Conservation (phyloP, 345 rosid species). For the Turritis glabra region DNA sequence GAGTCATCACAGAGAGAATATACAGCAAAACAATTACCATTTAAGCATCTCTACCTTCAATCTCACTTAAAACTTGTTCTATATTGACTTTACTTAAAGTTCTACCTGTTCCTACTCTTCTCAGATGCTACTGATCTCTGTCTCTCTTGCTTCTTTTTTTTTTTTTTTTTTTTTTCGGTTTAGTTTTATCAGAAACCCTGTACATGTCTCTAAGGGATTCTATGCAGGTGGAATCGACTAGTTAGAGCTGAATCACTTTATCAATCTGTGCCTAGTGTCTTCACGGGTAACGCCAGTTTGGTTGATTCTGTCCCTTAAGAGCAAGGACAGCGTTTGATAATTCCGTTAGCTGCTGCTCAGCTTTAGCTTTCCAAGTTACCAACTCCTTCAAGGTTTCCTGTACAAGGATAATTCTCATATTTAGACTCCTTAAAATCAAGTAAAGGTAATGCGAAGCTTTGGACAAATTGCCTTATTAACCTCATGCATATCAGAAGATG, state of each 20-base stretch:
- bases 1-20: conserved; percentile 27
- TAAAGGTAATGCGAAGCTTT: neutral
- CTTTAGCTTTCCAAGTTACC: conserved; percentile 73
- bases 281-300: conserved; percentile 20
- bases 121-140: conserved; percentile 25
- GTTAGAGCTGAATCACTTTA: conserved; percentile 9
- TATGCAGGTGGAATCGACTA: conserved; percentile 27
- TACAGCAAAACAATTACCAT: conserved; percentile 24
- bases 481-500: neutral
- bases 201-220: conserved; percentile 40
- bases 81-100: conserved; percentile 1
- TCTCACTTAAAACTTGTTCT: neutral
- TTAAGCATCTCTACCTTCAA: conserved; percentile 3
- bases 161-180: conserved; percentile 3
- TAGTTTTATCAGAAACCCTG: conserved; percentile 31
- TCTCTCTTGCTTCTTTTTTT: conserved; percentile 3
- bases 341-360: conserved; percentile 75
- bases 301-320: conserved; percentile 53
- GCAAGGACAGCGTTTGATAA: conserved; percentile 51
- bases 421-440: neutral
- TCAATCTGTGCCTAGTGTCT: conserved; percentile 17
- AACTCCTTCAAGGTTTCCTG: conserved; percentile 79
- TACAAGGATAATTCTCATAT: neutral
- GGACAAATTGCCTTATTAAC: neutral
- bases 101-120: conserved; percentile 35